phyloP scores from a whole-genome alignment of 768 basidiomycete genomes.

The Royoungia palumana region DNA sequence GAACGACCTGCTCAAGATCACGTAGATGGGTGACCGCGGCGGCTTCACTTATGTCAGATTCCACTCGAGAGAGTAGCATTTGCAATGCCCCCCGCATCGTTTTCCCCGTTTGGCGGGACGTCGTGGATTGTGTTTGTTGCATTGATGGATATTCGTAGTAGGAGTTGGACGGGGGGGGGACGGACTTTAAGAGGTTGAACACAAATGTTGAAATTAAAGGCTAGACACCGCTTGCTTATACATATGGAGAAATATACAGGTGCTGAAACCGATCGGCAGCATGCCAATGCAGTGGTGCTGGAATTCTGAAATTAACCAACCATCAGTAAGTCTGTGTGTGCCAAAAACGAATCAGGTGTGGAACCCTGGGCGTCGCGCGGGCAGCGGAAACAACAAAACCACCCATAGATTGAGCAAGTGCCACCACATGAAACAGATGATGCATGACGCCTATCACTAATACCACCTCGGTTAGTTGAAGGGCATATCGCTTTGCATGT shows the following conservation, averaged over 20 bases:
- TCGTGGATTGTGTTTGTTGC: not conserved
- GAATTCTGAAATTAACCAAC: not conserved
- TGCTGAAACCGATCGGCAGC: too few relatives aligned
- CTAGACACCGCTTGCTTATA: too few relatives aligned
- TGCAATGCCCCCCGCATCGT: constrained; percentile 11
- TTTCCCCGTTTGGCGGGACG: not conserved
- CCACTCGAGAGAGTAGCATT: constrained; percentile 12
- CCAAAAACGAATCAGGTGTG: not conserved
- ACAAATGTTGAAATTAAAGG: not conserved
- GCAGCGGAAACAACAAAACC: too few relatives aligned
- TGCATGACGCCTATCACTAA: too few relatives aligned
- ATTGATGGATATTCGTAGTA: constrained; percentile 1
- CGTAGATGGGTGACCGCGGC: constrained; percentile 6
- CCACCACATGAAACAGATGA: not conserved
- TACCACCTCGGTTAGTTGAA: too few relatives aligned
- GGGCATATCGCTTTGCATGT: too few relatives aligned
- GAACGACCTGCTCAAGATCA: constrained; percentile 29
- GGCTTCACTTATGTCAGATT: not conserved
- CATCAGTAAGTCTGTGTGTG: not conserved
- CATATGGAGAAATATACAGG: too few relatives aligned
- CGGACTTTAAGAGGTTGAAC: not conserved
- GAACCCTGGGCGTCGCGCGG: too few relatives aligned
- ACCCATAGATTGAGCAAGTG: too few relatives aligned
- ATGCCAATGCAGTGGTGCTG: not conserved
- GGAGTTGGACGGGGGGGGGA: not conserved